Base-by-base conservation (phyloP, 2,329 filamentous ascomycete genomes). In the Fusarium algeriense region DNA sequence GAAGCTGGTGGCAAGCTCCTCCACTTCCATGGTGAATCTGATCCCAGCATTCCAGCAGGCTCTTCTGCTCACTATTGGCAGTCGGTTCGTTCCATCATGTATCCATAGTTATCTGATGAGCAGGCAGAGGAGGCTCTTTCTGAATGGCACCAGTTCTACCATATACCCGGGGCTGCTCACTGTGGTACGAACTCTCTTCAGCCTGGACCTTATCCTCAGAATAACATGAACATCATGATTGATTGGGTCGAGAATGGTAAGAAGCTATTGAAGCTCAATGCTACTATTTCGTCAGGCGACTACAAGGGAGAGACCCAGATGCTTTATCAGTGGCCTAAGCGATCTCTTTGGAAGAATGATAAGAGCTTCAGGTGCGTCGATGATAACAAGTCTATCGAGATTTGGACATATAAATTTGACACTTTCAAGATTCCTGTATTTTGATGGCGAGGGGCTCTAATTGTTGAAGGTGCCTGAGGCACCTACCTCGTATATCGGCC, bases 241-340 rank as follows among this genome's bases (percentile, higher is more conserved):
- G 41, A 61, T 6, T 61, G 58, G 58, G 58, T 58, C 3, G 58
- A 61, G 28, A 38, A 58, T 28, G 58, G 13, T 0, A 61, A 61
- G 2, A 41, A 61, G 20, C 52, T 41, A 2, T 61, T 41, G 6
- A 23, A 34, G 17, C 52, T 61, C 1, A 61, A 58, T 26, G 52
- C 58, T 3, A 61, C 52, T 19, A 41, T 58, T 13, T 58, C 58
- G 34, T 58, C 35, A 2, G 58, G 41, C 4, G 6, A 41, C 15
- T 61, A 48, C 5, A 58, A 61, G 5, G 52, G 58, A 32, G 58
- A 61, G 52, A 58, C 40, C 0, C 58, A 58, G 34, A 61, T 61
- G 58, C 7, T 61, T 14, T 61, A 52, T 15, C 58, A 61, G 11
- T 61, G 58, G 58, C 52, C 52, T 3, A 34, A 58, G 41, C n/a